Conservation (phyloP, 176 grass and related monocot genomes). For the Alopecurus myosuroides region DNA sequence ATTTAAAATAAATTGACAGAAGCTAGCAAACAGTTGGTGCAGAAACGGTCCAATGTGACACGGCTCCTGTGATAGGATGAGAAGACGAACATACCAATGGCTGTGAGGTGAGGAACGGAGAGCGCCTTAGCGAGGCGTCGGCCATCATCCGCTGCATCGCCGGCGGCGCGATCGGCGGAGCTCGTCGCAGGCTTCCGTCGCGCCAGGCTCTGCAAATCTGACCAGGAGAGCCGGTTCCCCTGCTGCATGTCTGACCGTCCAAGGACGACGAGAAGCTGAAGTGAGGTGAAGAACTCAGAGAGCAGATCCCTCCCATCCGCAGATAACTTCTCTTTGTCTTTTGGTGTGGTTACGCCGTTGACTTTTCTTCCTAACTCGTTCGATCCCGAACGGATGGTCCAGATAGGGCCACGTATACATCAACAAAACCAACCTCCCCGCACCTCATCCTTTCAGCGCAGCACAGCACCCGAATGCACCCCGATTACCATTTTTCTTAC, state of each 20-base stretch:
- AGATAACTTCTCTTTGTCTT: no score
- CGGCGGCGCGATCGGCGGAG: background rate
- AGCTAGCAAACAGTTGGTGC: background rate
- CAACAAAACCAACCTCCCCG: no score
- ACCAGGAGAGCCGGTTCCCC: slow-evolving; percentile 4
- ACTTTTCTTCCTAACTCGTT: no score
- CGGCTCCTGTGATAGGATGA: background rate
- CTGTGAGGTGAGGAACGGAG: slow-evolving; percentile 58
- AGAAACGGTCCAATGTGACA: background rate
- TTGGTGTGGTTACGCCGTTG: no score
- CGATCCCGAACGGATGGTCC: no score
- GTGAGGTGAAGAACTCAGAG: no score
- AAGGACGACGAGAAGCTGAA: background rate
- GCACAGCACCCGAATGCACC: no score
- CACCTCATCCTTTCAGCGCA: no score
- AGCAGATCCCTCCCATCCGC: no score
- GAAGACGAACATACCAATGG: slow-evolving; percentile 42
- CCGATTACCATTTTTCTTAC: no score
- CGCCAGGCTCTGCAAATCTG: slow-evolving; percentile 32
- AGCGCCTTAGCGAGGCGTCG: slow-evolving; percentile 49
- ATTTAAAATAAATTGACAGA: no score
- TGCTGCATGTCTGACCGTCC: slow-evolving; percentile 7
- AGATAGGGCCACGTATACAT: no score
- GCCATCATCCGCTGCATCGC: background rate
- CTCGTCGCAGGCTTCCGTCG: slow-evolving; percentile 37